Base-by-base conservation (phyloP, 129 eudicot genomes). In the Arctium lappa region DNA sequence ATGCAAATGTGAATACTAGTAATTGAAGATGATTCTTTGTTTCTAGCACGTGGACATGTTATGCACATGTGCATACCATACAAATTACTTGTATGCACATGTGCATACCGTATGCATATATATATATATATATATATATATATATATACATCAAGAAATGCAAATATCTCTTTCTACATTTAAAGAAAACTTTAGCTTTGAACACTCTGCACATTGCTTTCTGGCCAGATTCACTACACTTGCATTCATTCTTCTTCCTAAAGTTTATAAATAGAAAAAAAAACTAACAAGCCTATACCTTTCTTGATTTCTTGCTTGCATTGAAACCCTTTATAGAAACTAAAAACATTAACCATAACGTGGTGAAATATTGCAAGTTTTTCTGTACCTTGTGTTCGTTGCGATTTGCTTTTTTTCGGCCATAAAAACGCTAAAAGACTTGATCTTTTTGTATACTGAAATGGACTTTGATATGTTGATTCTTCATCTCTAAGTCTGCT, bases 401-500 rank as follows among this genome's bases (percentile, higher is more conserved):
- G 74, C 85, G 62, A 60, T 79, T 0, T 62, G 74, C 74, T 72
- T 78, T 30, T 13, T 60, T 68, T 13, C 46, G 8, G 22, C 32
- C 8, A 38, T 78, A 72, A 39, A 83, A 83, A 66, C 37, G 46
- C 74, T 75, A 82, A 38, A 66, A 84, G 72, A 78, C 79, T 46
- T 6, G 46, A 72, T 63, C 50, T 62, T 83, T 84, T 30, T 84
- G 75, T 62, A 46, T 31, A 65, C 16, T 6, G 63, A 86, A 74
- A 65, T 42, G 68, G 73, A 70, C 74, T 73, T 82, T 72, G 83
- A 82, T 22, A 22, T 75, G 16, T 69, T 9, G 34, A 34, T 40
- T 48, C 80, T 68, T 85, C 72, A 53, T 80, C 85, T 79, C 69
- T 82, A 75, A 53, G 39, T 56, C 84, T n/a, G 75, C 84, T 74